Evolutionary conservation across 768 basidiomycete species (phyloP), one percentile per base, ranked within the genome.

Genomic region (Epithele typhae): DNA sequence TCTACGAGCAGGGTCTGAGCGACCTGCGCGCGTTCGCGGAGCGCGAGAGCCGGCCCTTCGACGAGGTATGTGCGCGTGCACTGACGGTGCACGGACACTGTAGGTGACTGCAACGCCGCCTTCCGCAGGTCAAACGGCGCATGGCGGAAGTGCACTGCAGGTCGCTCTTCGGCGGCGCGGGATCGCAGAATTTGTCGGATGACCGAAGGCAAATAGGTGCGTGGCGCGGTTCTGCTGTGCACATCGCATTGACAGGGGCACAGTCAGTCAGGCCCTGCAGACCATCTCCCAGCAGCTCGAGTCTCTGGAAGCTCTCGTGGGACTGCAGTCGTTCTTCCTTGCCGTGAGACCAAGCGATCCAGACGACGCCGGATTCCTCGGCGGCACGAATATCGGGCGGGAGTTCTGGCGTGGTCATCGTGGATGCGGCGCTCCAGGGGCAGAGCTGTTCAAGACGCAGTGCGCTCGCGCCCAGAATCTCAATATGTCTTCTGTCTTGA

Each of bases 341-440:
- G 78, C 78, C 1, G 74, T 85, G 22, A 74, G 83, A 53, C 78
- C 81, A 4, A 53, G 55, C 12, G 69, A 77, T 51, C 54, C 66
- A 11, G 48, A 62, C 0, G 76, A 79, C 55, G 62, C 64, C 23
- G 79, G 81, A 0, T 85, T 84, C 61, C 67, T 87, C 5, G 84
- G 84, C 7, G 84, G 84, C 4, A 77, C 81, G 1, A 36, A 76
- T 3, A 54, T 67, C 7, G 84, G 82, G 5, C 71, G 81, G 33
- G 81, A 84, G 48, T 87, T 81, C 52, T 87, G 82, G 82, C 68
- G 80, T 17, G 73, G 75, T 11, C 59, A 82, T 46, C 65, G 82
- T 44, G 70, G 74, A 12, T 81, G 84, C 3, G 83, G 82, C 8
- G 72, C 74, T 10, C 56, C 68, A 10, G 84, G 84, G 3, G 79